Evolutionary conservation across 2,329 filamentous ascomycete species (phyloP).

Genomic region (Blastomyces parvus): DNA sequence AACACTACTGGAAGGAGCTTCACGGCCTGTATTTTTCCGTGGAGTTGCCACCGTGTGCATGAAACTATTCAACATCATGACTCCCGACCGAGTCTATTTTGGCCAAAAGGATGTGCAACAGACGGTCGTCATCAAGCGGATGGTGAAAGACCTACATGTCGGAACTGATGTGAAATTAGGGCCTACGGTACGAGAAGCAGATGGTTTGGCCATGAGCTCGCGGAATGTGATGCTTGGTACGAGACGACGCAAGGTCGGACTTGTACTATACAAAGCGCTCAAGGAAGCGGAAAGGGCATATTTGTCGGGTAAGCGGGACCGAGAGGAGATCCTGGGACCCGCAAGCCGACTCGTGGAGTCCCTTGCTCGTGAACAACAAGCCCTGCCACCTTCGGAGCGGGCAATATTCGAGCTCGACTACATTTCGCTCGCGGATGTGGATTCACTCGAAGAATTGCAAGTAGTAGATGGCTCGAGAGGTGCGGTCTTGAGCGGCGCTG

Average conservation of each 20-base stretch:
- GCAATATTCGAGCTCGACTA: conserved; percentile 81
- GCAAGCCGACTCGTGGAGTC: conserved; percentile 53
- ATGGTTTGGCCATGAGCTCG: conserved; percentile 84
- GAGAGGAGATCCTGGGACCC: conserved; percentile 61
- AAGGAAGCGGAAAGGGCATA: conserved; percentile 62
- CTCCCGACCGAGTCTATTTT: conserved; percentile 75
- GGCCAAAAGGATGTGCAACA: conserved; percentile 98
- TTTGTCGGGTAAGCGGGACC: conserved; percentile 41
- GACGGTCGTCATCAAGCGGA: conserved; percentile 74
- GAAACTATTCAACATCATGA: conserved; percentile 79
- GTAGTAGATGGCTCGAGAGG: conserved; percentile 60
- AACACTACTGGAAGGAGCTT: conserved; percentile 71
- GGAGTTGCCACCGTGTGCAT: conserved; percentile 95
- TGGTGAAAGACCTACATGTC: conserved; percentile 82
- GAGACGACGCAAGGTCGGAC: conserved; percentile 60
- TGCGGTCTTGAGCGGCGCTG: conserved; percentile 77
- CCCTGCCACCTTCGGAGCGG: conserved; percentile 50
- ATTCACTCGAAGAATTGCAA: conserved; percentile 69
- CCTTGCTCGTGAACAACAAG: conserved; percentile 52
- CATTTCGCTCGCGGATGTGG: conserved; percentile 77
- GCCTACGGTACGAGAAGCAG: conserved; percentile 63
- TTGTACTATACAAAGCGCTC: conserved; percentile 62
- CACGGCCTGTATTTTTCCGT: conserved; percentile 86
- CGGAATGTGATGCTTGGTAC: conserved; percentile 85
- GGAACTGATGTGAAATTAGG: conserved; percentile 64